Evolutionary conservation across 2,329 filamentous ascomycete genomes (phyloP), one percentile per base, ranked within the genome.

Genomic region (Colletotrichum noveboracense): DNA sequence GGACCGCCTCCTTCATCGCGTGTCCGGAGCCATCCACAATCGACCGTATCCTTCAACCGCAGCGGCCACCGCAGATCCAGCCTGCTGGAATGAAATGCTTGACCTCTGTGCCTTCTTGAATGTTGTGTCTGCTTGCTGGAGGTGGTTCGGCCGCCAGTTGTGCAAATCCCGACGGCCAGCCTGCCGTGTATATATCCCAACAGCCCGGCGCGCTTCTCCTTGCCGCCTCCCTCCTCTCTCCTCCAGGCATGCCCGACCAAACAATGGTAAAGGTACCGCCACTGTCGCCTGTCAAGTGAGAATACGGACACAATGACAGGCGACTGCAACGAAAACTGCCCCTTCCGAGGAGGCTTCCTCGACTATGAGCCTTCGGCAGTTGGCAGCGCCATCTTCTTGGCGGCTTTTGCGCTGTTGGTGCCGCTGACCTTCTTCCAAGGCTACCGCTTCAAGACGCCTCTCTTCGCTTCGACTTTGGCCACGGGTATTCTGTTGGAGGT

Each of bases 401-500:
- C 81, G 10, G 76, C 83, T 10, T 89, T 88, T 78, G 83, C 81
- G 10, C 66, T 85, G 43, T 80, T 88, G 34, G 79, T 86, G n/a
- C 84, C 87, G 12, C 73, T 83, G 55, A 79, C 83, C 28, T 73
- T 86, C 12, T 83, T 83, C 61, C 76, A 86, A 24, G 88, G 87
- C 18, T 77, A 85, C 55, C 85, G 82, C 34, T 86, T 84, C 68
- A 82, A 78, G 61, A 88, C 86, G 32, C 81, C 82, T 1, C 70
- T 85, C 6, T 89, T 89, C 80, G 82, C 87, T 3, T 80, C 82
- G 3, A 79, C 82, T 4, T 77, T 90, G 68, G 80, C 84, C 4
- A 81, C 82, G 0, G 88, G 88, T 3, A 80, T 89, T 16, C 75
- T 85, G 7, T 76, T 89, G 9, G 87, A 89, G 74, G 80, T 87